Evolutionary conservation across 1,139 yeast genomes (phyloP).

Genomic region (Hyphopichia fennica): DNA sequence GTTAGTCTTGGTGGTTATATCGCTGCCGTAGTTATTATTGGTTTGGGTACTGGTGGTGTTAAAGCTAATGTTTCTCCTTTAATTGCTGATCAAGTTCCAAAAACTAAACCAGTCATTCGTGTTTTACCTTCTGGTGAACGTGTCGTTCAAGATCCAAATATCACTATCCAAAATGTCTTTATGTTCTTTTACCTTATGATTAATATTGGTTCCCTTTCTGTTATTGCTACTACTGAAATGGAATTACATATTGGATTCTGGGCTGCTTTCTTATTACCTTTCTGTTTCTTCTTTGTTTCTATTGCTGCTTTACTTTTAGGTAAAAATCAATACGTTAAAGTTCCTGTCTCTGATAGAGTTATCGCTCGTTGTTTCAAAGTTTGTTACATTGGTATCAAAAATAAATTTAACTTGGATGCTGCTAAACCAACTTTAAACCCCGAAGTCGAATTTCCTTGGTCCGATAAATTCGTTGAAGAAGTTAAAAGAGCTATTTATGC

Average conservation of each 20-base stretch:
- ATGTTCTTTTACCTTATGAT: conserved; percentile 46
- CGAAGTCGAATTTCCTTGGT: conserved; percentile 50
- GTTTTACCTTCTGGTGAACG: conserved; percentile 37
- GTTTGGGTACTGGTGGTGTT: conserved; percentile 81
- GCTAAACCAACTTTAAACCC: conserved; percentile 58
- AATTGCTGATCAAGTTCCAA: conserved; percentile 71
- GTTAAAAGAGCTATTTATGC: conserved; percentile 57
- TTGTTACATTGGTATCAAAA: conserved; percentile 43
- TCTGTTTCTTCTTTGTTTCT: conserved; percentile 65
- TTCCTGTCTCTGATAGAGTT: conserved; percentile 65
- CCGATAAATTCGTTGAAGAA: conserved; percentile 63
- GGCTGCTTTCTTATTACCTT: conserved; percentile 56
- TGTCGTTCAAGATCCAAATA: conserved; percentile 41
- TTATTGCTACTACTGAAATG: conserved; percentile 43
- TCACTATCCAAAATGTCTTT: conserved; percentile 43
- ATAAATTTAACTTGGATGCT: conserved; percentile 50
- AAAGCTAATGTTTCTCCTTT: conserved; percentile 78
- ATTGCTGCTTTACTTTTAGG: conserved; percentile 57
- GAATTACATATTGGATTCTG: conserved; percentile 40
- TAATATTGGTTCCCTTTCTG: conserved; percentile 41
- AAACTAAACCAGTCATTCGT: conserved; percentile 35
- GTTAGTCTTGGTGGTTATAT: conserved; percentile 53
- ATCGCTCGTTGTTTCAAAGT: conserved; percentile 57
- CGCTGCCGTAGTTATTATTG: conserved; percentile 66
- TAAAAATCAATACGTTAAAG: conserved; percentile 54